phyloP scores from a whole-genome alignment of 2,329 filamentous ascomycete genomes.

The Penicillium hordei region DNA sequence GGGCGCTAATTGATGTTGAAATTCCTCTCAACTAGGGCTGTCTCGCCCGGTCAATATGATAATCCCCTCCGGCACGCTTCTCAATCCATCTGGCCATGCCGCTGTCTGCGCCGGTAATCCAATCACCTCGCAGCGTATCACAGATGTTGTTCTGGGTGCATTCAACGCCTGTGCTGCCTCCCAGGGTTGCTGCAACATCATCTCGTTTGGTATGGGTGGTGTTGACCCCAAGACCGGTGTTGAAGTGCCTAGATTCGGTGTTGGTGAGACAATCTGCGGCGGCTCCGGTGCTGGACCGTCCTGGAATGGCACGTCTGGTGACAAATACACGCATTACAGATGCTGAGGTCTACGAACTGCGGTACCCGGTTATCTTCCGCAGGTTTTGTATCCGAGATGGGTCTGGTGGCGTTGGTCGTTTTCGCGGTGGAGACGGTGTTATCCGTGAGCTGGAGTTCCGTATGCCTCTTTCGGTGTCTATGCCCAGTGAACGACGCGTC shows the following conservation, averaged over 20 bases:
- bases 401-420: conserved; percentile 63
- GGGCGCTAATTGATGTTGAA: conserved; percentile 71
- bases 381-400: conserved; percentile 65
- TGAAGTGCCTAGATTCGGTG: conserved; percentile 57
- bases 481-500: conserved; percentile 24
- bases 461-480: conserved; percentile 18
- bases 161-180: conserved; percentile 71
- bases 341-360: conserved; percentile 73
- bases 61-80: conserved; percentile 63
- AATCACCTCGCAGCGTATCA: conserved; percentile 70
- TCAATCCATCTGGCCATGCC: conserved; percentile 68
- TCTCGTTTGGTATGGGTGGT: conserved; percentile 36
- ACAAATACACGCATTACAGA: conserved; percentile 83
- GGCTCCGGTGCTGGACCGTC: conserved; percentile 69
- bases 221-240: conserved; percentile 15
- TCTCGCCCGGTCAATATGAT: conserved; percentile 68
- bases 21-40: conserved; percentile 82
- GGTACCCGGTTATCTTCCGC: conserved; percentile 71
- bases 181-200: conserved; percentile 75
- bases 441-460: conserved; percentile 76
- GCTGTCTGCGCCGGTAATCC: conserved; percentile 78
- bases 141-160: conserved; percentile 72
- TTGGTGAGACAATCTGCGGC: conserved; percentile 79
- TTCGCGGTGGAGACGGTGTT: conserved; percentile 72
- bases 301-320: conserved; percentile 71